Conservation (phyloP, 441 rosid genomes). For the Macaranga tanarius region DNA sequence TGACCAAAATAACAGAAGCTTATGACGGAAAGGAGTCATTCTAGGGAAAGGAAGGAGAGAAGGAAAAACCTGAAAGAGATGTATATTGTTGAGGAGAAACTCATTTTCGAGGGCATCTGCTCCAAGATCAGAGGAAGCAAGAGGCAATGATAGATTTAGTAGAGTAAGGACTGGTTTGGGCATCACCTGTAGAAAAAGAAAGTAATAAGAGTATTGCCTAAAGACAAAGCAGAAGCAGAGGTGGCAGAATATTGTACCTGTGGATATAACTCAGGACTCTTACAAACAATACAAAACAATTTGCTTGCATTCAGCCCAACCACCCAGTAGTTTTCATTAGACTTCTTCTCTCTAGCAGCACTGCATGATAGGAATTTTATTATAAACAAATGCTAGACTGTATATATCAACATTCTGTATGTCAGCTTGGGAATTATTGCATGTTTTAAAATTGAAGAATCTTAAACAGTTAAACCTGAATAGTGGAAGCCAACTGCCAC, state of each 20-base stretch:
- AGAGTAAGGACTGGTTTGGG: slow-evolving; percentile 84
- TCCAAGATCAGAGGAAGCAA: slow-evolving; percentile 91
- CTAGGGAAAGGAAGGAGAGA: slow-evolving; percentile 9
- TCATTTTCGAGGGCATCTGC: slow-evolving; percentile 89
- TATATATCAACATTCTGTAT: slow-evolving; percentile 6
- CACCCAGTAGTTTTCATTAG: slow-evolving; percentile 77
- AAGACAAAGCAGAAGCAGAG: background rate
- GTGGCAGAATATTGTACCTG: slow-evolving; percentile 45
- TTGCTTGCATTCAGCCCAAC: slow-evolving; percentile 73
- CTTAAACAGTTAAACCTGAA: slow-evolving; percentile 81
- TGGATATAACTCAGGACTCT: slow-evolving; percentile 64
- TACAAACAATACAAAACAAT: slow-evolving; percentile 72
- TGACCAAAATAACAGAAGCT: too few relatives aligned
- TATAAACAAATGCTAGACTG: slow-evolving; percentile 1
- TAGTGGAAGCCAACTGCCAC: slow-evolving; percentile 93
- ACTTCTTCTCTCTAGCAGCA: slow-evolving; percentile 59
- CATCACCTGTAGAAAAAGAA: slow-evolving; percentile 59
- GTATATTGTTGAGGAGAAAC: slow-evolving; percentile 64
- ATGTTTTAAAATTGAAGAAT: slow-evolving; percentile 20
- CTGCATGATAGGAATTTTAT: slow-evolving; percentile 37
- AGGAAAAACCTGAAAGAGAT: slow-evolving; percentile 59
- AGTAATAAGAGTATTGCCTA: slow-evolving; percentile 12
- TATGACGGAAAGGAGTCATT: background rate
- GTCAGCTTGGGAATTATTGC: slow-evolving; percentile 12
- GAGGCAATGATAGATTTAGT: slow-evolving; percentile 65